Base-by-base conservation (phyloP, 805 yeast species). In the Henningerozyma blattae region DNA sequence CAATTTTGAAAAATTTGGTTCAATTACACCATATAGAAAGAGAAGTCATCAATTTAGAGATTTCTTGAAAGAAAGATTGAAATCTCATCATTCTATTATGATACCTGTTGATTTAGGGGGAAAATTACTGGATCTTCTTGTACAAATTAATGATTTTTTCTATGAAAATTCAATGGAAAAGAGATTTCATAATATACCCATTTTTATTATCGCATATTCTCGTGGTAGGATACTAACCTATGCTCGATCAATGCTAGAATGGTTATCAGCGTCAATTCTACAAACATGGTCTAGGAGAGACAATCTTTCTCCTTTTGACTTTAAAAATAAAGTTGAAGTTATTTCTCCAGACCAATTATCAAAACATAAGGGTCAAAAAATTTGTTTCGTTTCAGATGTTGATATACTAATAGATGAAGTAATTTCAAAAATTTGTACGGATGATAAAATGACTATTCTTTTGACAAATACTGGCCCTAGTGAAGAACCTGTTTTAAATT, bases 201-300 rank as follows among this genome's bases (percentile, higher is more conserved):
- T 91, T 8, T 62, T 82, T 22, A 66, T 85, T 37, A 59, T 82
- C n/a, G 75, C 94, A 3, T 77, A 75, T 46, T 76, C 86, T 0
- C 93, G 91, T 18, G 73, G 85, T 3, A 75, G 89, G 47, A 68
- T 79, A 4, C 56, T 91, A 36, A 70, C 79, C 18, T 84, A 81
- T 50, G 95, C 96, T 0, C 72, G 84, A 12, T 80, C 86, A 36
- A 81, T 91, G 78, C 59, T 89, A 19, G 98, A 91, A 60, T 91
- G 97, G 97, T 80, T 91, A 86, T 76, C 94, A 0, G 72, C 89
- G 0, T 68, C 77, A n/a, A 68, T 86, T n/a, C 70, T 83, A 18
- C 79, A 81, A 45, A 80, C 75, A 30, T 86, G 95, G 89, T 94
- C 85, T 48, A 62, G 68, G 6, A 67, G 72, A 39, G 77, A 77